These are phyloP conservation scores for Gaeumannomyces tritici DNA, from an alignment of 2,329 filamentous ascomycete genomes.

Conservation along the genomic window DNA sequence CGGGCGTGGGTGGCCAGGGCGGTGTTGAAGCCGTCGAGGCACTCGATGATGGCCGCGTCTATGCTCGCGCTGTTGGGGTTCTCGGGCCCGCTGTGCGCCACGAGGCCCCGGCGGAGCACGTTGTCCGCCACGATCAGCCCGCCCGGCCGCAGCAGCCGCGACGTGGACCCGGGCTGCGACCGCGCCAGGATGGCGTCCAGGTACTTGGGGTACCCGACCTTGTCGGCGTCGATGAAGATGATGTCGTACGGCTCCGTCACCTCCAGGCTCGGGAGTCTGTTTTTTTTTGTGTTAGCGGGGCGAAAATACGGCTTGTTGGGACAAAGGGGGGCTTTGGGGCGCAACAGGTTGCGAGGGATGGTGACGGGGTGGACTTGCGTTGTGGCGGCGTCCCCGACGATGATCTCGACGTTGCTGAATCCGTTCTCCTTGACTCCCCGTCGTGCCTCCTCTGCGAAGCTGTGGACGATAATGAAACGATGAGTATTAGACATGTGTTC, in stretches of 20 bases:
- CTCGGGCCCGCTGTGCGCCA: slow-evolving; percentile 26
- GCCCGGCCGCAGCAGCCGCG: slow-evolving; percentile 34
- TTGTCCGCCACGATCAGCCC: slow-evolving; percentile 47
- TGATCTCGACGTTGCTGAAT: slow-evolving; percentile 34
- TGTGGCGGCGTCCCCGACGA: slow-evolving; percentile 34
- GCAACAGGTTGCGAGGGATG: background rate
- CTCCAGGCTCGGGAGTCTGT: slow-evolving; percentile 22
- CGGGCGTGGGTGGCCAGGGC: slow-evolving; percentile 17
- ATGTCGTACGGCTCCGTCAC: slow-evolving; percentile 37
- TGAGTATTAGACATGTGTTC: background rate
- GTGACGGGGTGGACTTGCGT: slow-evolving; percentile 24
- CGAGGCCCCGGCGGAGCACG: slow-evolving; percentile 36
- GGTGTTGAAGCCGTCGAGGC: slow-evolving; percentile 24
- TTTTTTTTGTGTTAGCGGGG: too few species aligned
- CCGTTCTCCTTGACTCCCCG: slow-evolving; percentile 27
- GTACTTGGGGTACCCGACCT: slow-evolving; percentile 39
- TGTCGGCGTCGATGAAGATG: slow-evolving; percentile 45
- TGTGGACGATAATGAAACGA: background rate
- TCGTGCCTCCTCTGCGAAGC: slow-evolving; percentile 26
- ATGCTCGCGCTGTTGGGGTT: slow-evolving; percentile 17
- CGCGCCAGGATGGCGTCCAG: slow-evolving; percentile 32
- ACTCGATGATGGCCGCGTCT: slow-evolving; percentile 9
- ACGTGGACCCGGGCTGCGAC: slow-evolving; percentile 25
- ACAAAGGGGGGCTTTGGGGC: background rate
- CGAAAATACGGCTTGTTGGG: too few species aligned